Evolutionary conservation across 1,139 yeast species (phyloP), one percentile per base, ranked within the genome.

Genomic region (Arxiozyma telluris): DNA sequence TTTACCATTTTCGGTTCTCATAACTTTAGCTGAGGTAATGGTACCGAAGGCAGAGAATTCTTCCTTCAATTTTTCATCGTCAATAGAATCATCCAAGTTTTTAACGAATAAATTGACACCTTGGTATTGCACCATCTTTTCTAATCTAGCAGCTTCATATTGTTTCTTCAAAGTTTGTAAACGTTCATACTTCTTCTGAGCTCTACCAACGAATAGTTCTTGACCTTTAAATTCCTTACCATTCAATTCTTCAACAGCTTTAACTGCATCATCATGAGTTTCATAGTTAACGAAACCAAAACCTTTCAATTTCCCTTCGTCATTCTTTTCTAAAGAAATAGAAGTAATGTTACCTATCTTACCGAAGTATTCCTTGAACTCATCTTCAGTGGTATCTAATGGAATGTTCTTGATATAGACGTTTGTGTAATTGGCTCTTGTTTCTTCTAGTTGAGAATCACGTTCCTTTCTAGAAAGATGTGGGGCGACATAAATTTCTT

Each of bases 131-230:
- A 87, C 84, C 73, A 89, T 78, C 76, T 89, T 89, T 79, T 93
- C 98, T 72, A 87, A 81, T 74, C 96, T 86, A 65, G 88, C 85
- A 64, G 89, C 83, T 77, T 94, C 98, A 78, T 89, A 87, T 77
- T 89, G 96, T 77, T 84, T 87, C 81, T 88, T 90, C 75, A 93
- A 87, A 76, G 91, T 96, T 78, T 90, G 96, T 72, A 86, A 77
- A 79, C 99, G 91, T 81, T 93, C 99, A 75, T 88, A 81, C 83
- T 90, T 93, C 90, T 90, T 93, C 80, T 93, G 98, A 65, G 99
- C 99, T 77, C 98, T 90, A 67, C 97, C 97, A 68, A 93, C 98
- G 74, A 84, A 93, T 64, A 93, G 78, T 75, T 80, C 82, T 78
- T 87, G 90, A 69, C 93, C 93, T 67, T 81, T 83, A 72, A 85